Base-by-base conservation (phyloP, 1,139 yeast species). In the Saccharomycopsis hybrid region DNA sequence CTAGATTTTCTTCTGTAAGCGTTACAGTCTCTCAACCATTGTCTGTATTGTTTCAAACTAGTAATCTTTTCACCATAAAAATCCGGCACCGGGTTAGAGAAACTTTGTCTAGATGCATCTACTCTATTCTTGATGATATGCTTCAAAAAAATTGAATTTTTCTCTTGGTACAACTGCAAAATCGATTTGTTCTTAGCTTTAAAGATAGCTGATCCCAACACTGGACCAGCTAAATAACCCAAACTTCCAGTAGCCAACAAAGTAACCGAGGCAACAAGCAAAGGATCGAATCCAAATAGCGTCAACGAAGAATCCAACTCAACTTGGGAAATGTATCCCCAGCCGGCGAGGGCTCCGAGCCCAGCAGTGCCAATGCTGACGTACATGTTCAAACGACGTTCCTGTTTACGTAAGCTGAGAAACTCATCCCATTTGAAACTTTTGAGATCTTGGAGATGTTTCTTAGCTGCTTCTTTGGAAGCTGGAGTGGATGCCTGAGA, bases 31-130 rank as follows among this genome's bases (percentile, higher is more conserved):
- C 97, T 80, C 60, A 92, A 76, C 98, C 98, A 92, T 65, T 87
- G 94, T 67, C 89, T 84, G 68, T 92, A 92, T 58, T 82, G 92
- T 60, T 80, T 78, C 63, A 90, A 69, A 43, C 95, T 84, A 53
- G 89, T 88, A 56, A 92, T 90, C 67, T 87, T 86, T 69, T 92
- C 98, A 35, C 98, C 98, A 63, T 92, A 92, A 69, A 89, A 94
- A 66, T 92, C 98, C 18, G 97, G 97, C 42, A 92, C 95, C 8
- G 97, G 98, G 67, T 92, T 92, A 55, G 92, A 79, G 67, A 88
- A 83, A 61, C 90, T 81, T 69, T 89, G 96, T 50, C 87, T 81
- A n/a, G 90, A 77, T 9, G 98, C 96, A 67, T 92, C 95, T 41
- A 90, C 97, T 60, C 98, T 76, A 67, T 88, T 85, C 54, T 72